These are phyloP conservation scores for Plasmodium gonderi DNA, from an alignment of 169 alveolate species.

Conservation along the genomic window DNA sequence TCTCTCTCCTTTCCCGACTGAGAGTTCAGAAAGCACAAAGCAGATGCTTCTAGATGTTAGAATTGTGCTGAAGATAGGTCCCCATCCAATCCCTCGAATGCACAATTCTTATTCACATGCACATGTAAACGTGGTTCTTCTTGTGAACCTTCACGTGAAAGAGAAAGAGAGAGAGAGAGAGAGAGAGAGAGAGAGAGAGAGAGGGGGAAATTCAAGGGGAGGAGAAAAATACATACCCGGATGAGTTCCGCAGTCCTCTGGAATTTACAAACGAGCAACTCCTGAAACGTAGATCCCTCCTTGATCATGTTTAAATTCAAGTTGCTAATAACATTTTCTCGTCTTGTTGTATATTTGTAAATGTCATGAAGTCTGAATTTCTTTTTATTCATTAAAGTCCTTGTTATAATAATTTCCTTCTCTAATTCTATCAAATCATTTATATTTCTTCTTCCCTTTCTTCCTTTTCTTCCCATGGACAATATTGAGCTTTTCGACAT, in stretches of 20 bases:
- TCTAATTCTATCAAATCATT: conserved; percentile 46
- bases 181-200: no score
- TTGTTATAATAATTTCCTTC: conserved; percentile 51
- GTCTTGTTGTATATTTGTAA: conserved; percentile 31
- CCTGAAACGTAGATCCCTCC: conserved; percentile 23
- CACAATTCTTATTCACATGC: no score
- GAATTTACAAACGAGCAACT: conserved; percentile 26
- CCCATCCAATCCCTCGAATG: no score
- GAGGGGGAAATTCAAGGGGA: no score
- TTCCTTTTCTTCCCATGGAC: background rate
- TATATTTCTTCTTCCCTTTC: conserved; percentile 39
- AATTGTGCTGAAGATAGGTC: no score
- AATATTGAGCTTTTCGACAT: background rate
- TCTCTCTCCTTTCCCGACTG: no score
- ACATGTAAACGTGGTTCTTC: no score
- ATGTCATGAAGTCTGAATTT: conserved; percentile 33
- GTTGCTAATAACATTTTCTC: conserved; percentile 34
- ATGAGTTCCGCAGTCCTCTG: conserved; percentile 59
- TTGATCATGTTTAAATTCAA: conserved; percentile 28
- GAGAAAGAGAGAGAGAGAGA: no score
- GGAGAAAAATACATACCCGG: conserved; percentile 41
- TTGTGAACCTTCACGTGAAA: no score
- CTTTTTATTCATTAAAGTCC: conserved; percentile 46
- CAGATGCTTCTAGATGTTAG: no score
- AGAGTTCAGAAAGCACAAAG: no score